Evolutionary conservation across 768 basidiomycete genomes (phyloP), one percentile per base, ranked within the genome.

Genomic region (Termitomyces sp.): DNA sequence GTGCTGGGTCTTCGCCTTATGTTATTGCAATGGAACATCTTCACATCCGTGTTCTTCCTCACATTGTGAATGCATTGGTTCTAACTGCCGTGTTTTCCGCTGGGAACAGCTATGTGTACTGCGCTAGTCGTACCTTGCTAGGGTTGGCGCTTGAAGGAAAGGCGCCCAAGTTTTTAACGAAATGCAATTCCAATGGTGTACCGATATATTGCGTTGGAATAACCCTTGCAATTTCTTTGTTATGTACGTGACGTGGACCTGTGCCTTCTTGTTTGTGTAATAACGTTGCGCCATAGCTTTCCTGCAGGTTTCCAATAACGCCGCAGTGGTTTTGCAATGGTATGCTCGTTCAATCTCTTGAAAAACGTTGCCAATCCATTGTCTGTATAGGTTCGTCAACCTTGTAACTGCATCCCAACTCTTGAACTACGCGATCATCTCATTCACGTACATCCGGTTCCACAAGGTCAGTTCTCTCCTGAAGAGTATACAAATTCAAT

Each of bases 1-100:
- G 79, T 20, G 80, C 80, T 37, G 84, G 85, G 2, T 75, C 87
- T 30, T 90, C 88, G 8, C 92, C 93, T 0, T 95, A 93, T 73
- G 91, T 94, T 46, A 88, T 94, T 60, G 91, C 91, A 16, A 91
- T 95, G 79, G 74, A 75, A 56, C 78, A 80, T 42, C 77, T 91
- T 42, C 78, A 85, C 6, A 89, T 93, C 64, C 83, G 80, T 56
- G 78, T 80, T 6, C 73, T 89, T 11, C 85, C 85, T 6, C 82
- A 83, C 51, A 83, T 93, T 67, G 80, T 93, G 59, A 94, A 93
- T 68, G 89, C 83, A 3, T 72, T 82, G 49, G 72, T 93, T 61
- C 75, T 93, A 61, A 81, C 88, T 2, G 75, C 82, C 33, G 81
- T 87, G 1, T 89, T 88, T 70, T 89, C 87, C 42, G 87, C 88